phyloP scores from a whole-genome alignment of 805 yeast genomes.

The Metschnikowia gelsemii region DNA sequence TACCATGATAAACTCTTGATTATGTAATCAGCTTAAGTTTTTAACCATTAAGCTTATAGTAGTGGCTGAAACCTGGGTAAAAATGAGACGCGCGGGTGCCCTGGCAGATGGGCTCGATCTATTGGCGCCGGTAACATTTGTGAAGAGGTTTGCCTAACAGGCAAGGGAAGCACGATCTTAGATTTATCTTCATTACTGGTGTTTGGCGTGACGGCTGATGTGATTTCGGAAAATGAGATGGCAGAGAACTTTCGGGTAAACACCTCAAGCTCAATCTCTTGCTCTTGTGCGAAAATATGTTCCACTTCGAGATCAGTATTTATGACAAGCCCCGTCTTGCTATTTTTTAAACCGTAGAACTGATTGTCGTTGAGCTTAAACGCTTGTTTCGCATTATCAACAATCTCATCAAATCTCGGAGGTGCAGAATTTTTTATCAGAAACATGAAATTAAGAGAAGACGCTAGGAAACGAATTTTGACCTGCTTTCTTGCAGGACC shows the following conservation, averaged over 20 bases:
- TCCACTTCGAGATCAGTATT: constrained; percentile 39
- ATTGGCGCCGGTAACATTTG: constrained; percentile 16
- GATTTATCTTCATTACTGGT: constrained; percentile 19
- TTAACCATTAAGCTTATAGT: constrained; percentile 4
- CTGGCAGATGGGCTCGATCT: constrained; percentile 7
- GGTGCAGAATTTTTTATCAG: constrained; percentile 67
- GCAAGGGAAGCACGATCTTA: constrained; percentile 37
- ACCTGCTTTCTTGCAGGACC: constrained; percentile 28
- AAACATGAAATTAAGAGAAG: constrained; percentile 62
- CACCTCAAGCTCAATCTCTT: constrained; percentile 37
- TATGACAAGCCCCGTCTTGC: constrained; percentile 26
- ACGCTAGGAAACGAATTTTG: constrained; percentile 50
- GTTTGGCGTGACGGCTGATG: constrained; percentile 31
- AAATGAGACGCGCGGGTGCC: constrained; percentile 6
- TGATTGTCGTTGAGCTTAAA: constrained; percentile 44
- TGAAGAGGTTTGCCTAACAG: constrained; percentile 23
- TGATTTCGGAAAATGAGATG: constrained; percentile 38
- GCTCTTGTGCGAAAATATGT: constrained; percentile 33
- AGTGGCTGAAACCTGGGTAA: constrained; percentile 21
- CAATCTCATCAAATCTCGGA: constrained; percentile 75
- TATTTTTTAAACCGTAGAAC: constrained; percentile 29
- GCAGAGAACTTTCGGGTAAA: constrained; percentile 35
- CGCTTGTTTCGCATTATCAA: constrained; percentile 72
- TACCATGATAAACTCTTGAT: background rate
- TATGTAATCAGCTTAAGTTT: background rate